Percentiles rank a stretch among this genome's conserved stretches.
phyloP scores from a whole-genome alignment of 768 basidiomycete genomes.

The Termitomyces heimii region DNA sequence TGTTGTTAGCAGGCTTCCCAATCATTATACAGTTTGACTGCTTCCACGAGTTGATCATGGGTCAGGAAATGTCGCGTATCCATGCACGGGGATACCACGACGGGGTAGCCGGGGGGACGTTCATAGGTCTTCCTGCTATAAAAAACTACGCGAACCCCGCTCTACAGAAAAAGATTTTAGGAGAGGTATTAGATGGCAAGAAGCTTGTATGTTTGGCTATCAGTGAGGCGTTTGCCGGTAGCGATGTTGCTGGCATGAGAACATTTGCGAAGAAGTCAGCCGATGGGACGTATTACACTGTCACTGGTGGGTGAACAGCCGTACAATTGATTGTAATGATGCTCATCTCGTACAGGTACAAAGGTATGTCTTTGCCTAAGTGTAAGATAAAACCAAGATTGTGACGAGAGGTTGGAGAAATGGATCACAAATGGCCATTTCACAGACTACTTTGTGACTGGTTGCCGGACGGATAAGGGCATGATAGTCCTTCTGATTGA shows the following conservation, averaged over 20 bases:
- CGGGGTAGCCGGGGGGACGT: constrained; percentile 57
- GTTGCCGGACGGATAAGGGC: constrained; percentile 44
- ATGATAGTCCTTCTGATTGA: constrained; percentile 12
- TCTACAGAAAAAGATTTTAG: constrained; percentile 40
- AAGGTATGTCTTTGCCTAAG: constrained; percentile 5
- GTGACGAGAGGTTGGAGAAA: constrained; percentile 7
- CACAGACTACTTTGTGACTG: constrained; percentile 45
- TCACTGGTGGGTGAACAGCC: constrained; percentile 51
- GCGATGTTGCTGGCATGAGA: constrained; percentile 58
- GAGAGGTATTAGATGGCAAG: constrained; percentile 52
- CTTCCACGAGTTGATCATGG: constrained; percentile 64
- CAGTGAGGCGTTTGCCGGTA: constrained; percentile 70
- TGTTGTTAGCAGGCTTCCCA: background rate
- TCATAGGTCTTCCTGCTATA: constrained; percentile 70
- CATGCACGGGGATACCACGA: constrained; percentile 63
- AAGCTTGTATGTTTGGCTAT: constrained; percentile 74
- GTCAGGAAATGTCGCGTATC: constrained; percentile 54
- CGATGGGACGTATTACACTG: constrained; percentile 64
- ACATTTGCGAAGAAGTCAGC: constrained; percentile 57
- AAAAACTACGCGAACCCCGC: constrained; percentile 28
- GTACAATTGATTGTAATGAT: constrained; percentile 4
- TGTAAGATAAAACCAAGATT: background rate
- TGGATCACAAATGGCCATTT: constrained; percentile 39
- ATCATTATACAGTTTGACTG: constrained; percentile 41
- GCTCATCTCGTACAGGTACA: constrained; percentile 4